Percentiles rank a stretch among this genome's conserved stretches.
phyloP scores from a whole-genome alignment of 1,139 yeast species.

The Lodderomyces theae region DNA sequence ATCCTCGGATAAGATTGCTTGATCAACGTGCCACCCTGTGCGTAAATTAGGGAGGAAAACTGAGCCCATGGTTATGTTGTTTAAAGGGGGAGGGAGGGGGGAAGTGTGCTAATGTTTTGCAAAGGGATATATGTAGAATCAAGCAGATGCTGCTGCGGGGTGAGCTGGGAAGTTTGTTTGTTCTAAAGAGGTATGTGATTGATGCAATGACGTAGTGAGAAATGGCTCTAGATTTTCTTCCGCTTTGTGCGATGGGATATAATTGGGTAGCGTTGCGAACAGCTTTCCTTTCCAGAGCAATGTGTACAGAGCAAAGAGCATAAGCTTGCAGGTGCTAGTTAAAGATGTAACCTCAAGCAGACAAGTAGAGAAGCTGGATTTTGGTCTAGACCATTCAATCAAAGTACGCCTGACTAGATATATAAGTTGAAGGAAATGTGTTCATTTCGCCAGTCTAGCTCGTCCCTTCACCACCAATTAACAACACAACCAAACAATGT shows the following conservation, averaged over 20 bases:
- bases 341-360: too few relatives aligned
- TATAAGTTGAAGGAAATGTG: background rate
- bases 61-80: constrained; percentile 57
- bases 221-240: background rate
- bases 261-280: background rate
- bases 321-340: background rate
- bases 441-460: background rate
- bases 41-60: constrained; percentile 82
- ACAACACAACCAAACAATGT: constrained; percentile 6
- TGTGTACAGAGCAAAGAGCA: too few relatives aligned
- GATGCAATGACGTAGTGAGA: background rate
- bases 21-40: constrained; percentile 96
- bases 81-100: background rate
- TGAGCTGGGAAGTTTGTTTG: too few relatives aligned
- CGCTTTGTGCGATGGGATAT: constrained; percentile 2
- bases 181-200: background rate
- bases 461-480: background rate
- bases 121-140: background rate
- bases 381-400: background rate
- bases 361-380: background rate
- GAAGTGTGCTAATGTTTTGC: background rate
- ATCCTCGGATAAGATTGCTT: constrained; percentile 82
- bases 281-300: too few relatives aligned
- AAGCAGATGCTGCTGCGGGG: too few relatives aligned
- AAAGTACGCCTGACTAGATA: too few relatives aligned